Base-by-base conservation (phyloP, 78 protist genomes). In the Corallochytrium limacisporum region DNA sequence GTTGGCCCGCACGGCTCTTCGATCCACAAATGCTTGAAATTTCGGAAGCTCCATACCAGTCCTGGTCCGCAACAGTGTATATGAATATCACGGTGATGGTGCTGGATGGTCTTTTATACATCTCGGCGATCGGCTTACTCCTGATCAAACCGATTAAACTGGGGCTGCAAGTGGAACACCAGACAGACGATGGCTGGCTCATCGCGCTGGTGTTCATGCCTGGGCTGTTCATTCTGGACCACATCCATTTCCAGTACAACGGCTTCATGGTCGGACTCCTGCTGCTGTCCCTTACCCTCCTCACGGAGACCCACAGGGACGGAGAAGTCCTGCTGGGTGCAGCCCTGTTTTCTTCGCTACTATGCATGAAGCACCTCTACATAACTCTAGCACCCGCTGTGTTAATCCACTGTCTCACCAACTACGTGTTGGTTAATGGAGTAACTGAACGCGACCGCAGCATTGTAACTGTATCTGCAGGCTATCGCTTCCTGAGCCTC, bases 341-440 rank as follows among this genome's bases (percentile, higher is more conserved):
- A 13, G 3, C 81, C 12, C 39, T 65, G 22, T 91, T 86, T 50
- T 56, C 91, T 3, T 42, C 39, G 0, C 79, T 84, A 38, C 43
- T 90, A 36, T 49, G 76, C 28, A 55, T 90, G 36, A 91, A 91
- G 60, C 98, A 91, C 67, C 69, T 94, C 15, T 91, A 61, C 63
- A 68, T 88, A 51, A 69, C 79, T 40, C 46, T 74, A 9, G 91
- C 91, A 18, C 97, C 94, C 8, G 81, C 87, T 10, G 74, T n/a
- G 63, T 74, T 86, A 33, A 36, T 70, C 26, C 78, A 70, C 40
- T 66, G 85, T 0, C 77, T 87, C 13, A 48, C 65, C 37, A 33
- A 20, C 38, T 75, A 79, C 60, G 84, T 82, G 62, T 40, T 69
- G 29, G 57, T 18, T 3, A 10, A 54, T 9, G 22, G 39, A 26